phyloP scores from a whole-genome alignment of 2,329 filamentous ascomycete genomes.

The Mariannaea elegans region DNA sequence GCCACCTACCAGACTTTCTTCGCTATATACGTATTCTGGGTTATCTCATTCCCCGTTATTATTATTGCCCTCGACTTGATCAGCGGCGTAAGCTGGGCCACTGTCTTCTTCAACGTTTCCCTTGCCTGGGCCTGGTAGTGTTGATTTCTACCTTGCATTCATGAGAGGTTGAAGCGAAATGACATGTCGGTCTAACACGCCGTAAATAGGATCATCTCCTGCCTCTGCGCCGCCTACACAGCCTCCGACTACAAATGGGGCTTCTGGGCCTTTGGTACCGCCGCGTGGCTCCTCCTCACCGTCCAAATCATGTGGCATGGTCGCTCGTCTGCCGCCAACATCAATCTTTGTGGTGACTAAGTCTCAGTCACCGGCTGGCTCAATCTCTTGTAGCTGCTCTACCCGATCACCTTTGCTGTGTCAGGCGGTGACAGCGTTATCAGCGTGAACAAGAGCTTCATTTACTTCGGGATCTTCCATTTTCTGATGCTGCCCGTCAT shows the following conservation, averaged over 20 bases:
- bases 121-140: constrained; percentile 59
- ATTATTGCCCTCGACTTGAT: constrained; percentile 58
- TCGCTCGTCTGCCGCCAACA: constrained; percentile 48
- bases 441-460: constrained; percentile 53
- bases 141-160: too few relatives aligned
- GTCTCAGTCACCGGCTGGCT: constrained; percentile 54
- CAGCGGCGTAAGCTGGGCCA: constrained; percentile 64
- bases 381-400: constrained; percentile 63
- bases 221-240: constrained; percentile 59
- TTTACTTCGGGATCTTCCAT: constrained; percentile 64
- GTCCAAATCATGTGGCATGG: constrained; percentile 54
- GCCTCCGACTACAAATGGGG: constrained; percentile 64
- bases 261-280: constrained; percentile 62
- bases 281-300: constrained; percentile 56
- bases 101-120: constrained; percentile 60
- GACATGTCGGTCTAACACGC: background rate
- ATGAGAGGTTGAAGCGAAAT: too few relatives aligned
- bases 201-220: constrained; percentile 51
- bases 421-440: constrained; percentile 61
- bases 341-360: constrained; percentile 57
- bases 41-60: constrained; percentile 57
- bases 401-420: constrained; percentile 62
- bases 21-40: constrained; percentile 65
- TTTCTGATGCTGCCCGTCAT: constrained; percentile 55
- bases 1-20: constrained; percentile 61